Conservation (phyloP, 306 rosid species). For the Alnus glutinosa region DNA sequence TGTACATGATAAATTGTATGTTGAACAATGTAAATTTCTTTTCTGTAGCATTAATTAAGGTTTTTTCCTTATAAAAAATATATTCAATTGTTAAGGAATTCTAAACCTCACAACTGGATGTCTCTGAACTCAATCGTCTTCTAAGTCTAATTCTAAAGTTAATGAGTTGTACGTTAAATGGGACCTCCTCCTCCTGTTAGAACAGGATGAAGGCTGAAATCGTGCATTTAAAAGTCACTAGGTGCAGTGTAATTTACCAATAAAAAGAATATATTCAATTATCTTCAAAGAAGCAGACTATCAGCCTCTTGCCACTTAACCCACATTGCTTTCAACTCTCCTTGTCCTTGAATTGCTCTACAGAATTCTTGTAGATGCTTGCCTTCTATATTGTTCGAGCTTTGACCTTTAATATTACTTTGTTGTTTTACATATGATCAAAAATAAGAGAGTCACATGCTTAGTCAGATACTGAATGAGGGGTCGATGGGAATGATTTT, state of each 20-base stretch:
- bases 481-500: background rate
- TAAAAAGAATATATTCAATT: background rate
- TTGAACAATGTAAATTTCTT: background rate
- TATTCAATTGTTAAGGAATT: background rate
- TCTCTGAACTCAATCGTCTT: background rate
- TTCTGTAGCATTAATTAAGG: background rate
- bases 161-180: background rate
- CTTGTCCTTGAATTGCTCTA: background rate
- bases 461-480: background rate
- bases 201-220: background rate
- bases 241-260: too few relatives aligned
- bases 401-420: too few relatives aligned
- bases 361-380: too few relatives aligned
- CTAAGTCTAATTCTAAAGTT: background rate
- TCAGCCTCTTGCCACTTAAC: background rate
- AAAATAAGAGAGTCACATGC: background rate
- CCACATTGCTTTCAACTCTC: background rate
- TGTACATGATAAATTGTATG: background rate
- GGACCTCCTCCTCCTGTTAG: background rate
- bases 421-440: background rate
- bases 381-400: too few relatives aligned
- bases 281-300: background rate
- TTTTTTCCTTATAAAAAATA: background rate
- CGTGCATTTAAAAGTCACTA: too few relatives aligned
- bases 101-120: background rate